Percentiles rank a stretch among this genome's conserved stretches.
Conservation (phyloP, 2,329 filamentous ascomycete species). For the Aspergillus pseudoviridinutans region DNA sequence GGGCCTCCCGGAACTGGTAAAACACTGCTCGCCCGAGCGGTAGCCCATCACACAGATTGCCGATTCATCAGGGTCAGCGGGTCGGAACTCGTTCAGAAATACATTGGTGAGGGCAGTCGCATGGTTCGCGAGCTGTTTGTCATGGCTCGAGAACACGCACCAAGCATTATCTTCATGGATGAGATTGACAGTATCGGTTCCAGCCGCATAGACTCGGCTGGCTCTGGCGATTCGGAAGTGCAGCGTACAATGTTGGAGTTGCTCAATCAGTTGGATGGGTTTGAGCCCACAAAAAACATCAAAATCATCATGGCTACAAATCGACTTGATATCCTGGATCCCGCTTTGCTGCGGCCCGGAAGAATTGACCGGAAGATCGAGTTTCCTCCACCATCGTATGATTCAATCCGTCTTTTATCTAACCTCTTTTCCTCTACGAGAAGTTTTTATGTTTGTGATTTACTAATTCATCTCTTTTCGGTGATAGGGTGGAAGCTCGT, state of each 20-base stretch:
- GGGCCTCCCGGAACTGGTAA: constrained; percentile 96
- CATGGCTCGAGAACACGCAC: constrained; percentile 97
- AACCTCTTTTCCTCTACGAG: not conserved
- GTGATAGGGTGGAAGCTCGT: constrained; percentile 71
- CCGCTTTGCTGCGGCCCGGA: constrained; percentile 88
- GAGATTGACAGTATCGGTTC: constrained; percentile 99
- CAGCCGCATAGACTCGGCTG: constrained; percentile 91
- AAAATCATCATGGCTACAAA: constrained; percentile 99
- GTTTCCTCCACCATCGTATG: constrained; percentile 84
- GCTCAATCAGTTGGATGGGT: constrained; percentile 96
- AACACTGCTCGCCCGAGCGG: constrained; percentile 88
- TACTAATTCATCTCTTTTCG: constrained; percentile 17
- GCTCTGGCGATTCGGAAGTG: constrained; percentile 93
- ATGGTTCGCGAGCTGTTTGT: constrained; percentile 99
- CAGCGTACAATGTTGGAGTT: constrained; percentile 98
- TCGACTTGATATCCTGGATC: constrained; percentile 93
- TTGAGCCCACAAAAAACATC: constrained; percentile 99
- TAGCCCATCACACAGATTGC: constrained; percentile 97
- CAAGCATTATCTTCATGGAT: constrained; percentile 99
- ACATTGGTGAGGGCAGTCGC: constrained; percentile 94
- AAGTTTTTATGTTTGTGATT: not conserved
- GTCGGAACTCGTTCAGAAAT: constrained; percentile 96
- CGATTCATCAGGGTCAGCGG: constrained; percentile 98
- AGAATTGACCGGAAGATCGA: constrained; percentile 99
- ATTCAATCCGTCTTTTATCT: constrained; percentile 4